A percentile compares a stretch with the other conserved stretches of the same genome.
Evolutionary conservation across 768 basidiomycete genomes (phyloP).

Genomic region (Leccinellum rugosiceps): DNA sequence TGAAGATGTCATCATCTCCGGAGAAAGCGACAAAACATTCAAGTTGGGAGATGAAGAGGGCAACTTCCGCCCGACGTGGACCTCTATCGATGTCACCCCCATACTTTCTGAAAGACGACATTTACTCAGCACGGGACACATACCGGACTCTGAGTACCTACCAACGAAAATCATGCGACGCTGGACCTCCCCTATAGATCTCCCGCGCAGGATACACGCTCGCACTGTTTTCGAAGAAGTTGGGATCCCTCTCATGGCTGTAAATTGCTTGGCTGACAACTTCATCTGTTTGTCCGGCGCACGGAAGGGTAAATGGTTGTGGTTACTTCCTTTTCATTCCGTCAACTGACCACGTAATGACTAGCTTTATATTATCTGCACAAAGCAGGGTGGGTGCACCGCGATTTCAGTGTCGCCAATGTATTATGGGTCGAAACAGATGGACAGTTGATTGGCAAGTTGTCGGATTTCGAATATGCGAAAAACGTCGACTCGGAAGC

Average conservation of each 20-base stretch:
- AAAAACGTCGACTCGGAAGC: not conserved
- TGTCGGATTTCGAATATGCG: conserved; percentile 12
- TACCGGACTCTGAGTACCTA: no score
- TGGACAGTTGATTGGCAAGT: not conserved
- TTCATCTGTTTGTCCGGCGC: not conserved
- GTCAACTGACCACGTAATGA: not conserved
- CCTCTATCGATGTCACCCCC: no score
- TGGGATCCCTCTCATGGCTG: not conserved
- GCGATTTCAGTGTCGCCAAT: conserved; percentile 7
- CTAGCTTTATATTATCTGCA: conserved; percentile 4
- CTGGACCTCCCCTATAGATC: no score
- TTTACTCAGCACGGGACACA: no score
- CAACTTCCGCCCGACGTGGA: no score
- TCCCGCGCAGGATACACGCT: no score
- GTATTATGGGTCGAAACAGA: not conserved
- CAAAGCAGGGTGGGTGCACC: conserved; percentile 3
- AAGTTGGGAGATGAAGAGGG: no score
- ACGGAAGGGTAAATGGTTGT: not conserved
- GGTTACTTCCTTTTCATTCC: not conserved
- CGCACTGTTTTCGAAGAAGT: not conserved
- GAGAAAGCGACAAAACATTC: not conserved
- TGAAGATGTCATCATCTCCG: not conserved
- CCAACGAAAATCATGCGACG: no score
- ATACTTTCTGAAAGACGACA: no score
- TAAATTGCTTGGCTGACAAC: not conserved